phyloP scores from a whole-genome alignment of 257 asterid genomes.

The Capsicum rhomboideum region DNA sequence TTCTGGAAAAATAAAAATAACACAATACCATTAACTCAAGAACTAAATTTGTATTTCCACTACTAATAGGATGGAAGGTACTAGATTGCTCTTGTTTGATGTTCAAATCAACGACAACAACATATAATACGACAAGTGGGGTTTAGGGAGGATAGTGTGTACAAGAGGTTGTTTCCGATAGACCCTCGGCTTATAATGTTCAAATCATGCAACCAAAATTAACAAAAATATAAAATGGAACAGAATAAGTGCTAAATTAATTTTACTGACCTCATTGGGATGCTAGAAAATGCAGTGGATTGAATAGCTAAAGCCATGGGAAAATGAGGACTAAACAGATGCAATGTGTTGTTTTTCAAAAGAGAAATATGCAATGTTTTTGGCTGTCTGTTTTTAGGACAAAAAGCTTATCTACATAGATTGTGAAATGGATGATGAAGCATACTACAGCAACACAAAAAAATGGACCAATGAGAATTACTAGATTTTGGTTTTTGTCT shows the following conservation, averaged over 20 bases:
- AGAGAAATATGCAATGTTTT: neutral
- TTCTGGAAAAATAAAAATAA: neutral
- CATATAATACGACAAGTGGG: no score
- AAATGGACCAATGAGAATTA: constrained; percentile 14
- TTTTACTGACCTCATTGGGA: constrained; percentile 30
- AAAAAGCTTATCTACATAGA: constrained; percentile 27
- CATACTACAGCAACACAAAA: neutral
- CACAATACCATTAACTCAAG: neutral
- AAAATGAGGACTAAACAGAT: neutral
- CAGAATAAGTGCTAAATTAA: neutral
- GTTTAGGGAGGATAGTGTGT: no score
- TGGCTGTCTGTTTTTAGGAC: neutral
- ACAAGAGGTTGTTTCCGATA: no score
- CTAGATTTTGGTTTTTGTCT: neutral
- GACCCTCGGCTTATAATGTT: no score
- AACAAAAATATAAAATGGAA: neutral
- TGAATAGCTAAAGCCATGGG: constrained; percentile 53
- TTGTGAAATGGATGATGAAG: constrained; percentile 10
- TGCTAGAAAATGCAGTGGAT: constrained; percentile 37
- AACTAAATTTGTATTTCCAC: neutral
- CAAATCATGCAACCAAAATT: neutral
- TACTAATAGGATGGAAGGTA: no score
- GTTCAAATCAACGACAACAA: no score
- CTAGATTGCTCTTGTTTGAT: no score
- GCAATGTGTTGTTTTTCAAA: neutral